Evolutionary conservation across 164 flowering plant genomes (phyloP).

Genomic region (Vitis rupestris): DNA sequence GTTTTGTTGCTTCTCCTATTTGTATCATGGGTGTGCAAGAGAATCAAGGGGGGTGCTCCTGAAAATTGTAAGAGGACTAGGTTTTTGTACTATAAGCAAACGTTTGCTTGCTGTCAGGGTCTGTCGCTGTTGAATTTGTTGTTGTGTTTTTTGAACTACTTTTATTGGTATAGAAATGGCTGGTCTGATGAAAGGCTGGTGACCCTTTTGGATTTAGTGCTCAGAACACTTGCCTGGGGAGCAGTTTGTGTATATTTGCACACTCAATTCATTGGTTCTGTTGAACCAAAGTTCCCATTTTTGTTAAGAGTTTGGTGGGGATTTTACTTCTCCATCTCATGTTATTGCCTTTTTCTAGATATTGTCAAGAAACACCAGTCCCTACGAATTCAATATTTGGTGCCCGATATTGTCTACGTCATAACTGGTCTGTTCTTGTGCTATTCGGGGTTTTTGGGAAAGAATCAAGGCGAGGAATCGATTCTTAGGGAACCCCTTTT

Average conservation of each 20-base stretch:
- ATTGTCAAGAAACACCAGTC: conserved; percentile 21
- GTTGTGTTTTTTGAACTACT: conserved; percentile 36
- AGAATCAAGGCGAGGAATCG: conserved; percentile 22
- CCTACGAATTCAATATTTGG: conserved; percentile 25
- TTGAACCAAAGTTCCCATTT: conserved; percentile 38
- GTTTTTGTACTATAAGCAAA: conserved; percentile 25
- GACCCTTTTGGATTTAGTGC: conserved; percentile 44
- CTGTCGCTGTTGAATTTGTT: conserved; percentile 45
- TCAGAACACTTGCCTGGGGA: conserved; percentile 51
- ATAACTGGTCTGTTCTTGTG: conserved; percentile 45
- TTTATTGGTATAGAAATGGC: conserved; percentile 55
- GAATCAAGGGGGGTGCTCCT: conserved; percentile 5
- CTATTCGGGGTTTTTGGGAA: conserved; percentile 44
- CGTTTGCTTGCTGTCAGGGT: conserved; percentile 38
- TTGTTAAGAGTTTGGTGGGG: conserved; percentile 61
- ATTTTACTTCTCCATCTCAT: conserved; percentile 38
- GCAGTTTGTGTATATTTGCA: conserved; percentile 41
- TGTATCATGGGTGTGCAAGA: conserved; percentile 35
- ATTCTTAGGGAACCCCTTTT: conserved; percentile 59
- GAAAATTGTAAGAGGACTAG: conserved; percentile 15
- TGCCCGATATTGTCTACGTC: conserved; percentile 45
- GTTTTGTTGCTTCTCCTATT: conserved; percentile 40
- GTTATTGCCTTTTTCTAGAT: conserved; percentile 47
- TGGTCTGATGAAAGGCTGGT: conserved; percentile 51
- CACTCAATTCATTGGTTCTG: conserved; percentile 19